Evolutionary conservation across 208 protist species (phyloP).

Genomic region (Leishmania mexicana): DNA sequence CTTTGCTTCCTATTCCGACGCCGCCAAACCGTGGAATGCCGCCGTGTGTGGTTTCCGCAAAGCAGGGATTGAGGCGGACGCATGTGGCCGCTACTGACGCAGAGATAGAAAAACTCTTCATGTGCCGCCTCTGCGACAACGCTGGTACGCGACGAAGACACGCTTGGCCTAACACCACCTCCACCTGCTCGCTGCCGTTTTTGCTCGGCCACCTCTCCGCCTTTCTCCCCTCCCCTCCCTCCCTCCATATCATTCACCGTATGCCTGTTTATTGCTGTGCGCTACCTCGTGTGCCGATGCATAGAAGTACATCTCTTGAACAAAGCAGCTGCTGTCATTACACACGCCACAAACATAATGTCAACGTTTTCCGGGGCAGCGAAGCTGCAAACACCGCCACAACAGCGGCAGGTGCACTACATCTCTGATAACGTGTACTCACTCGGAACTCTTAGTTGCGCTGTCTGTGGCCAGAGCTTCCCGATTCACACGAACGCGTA

Average conservation of each 20-base stretch:
- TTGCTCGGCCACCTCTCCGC: neutral
- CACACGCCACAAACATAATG: slow-evolving; percentile 1
- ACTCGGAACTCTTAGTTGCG: slow-evolving; percentile 69
- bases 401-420: slow-evolving; percentile 46
- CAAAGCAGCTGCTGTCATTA: neutral
- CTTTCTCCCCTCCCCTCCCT: neutral
- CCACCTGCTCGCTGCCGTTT: neutral
- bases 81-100: neutral
- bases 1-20: neutral
- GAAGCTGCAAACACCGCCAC: slow-evolving; percentile 24
- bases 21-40: neutral
- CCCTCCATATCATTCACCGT: neutral
- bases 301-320: neutral
- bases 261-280: no score
- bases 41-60: neutral
- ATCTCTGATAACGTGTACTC: slow-evolving; percentile 50
- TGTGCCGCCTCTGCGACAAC: neutral
- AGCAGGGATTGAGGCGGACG: neutral
- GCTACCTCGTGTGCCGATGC: no score
- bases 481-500: slow-evolving; percentile 34
- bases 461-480: slow-evolving; percentile 69
- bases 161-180: neutral
- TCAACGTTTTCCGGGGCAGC: neutral
- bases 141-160: neutral
- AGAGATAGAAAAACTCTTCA: neutral